Evolutionary conservation across 2,329 filamentous ascomycete genomes (phyloP), one percentile per base, ranked within the genome.

Genomic region (Fusarium sp.): DNA sequence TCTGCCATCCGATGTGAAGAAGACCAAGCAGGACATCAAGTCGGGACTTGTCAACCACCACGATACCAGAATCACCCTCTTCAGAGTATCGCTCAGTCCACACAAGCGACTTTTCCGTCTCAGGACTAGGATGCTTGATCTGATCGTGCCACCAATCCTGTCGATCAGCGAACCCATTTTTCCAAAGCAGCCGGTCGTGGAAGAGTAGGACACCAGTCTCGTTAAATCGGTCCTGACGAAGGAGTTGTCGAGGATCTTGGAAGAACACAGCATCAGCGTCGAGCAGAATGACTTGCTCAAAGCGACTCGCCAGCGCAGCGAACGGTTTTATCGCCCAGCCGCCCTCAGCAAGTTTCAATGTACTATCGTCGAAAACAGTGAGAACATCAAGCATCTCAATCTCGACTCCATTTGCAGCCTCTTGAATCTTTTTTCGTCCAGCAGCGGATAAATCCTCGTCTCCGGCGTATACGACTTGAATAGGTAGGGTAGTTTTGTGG

Each of bases 1-100:
- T 84, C 66, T 84, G 82, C 83, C 82, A 84, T n/a, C 76, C 79
- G 0, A 76, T 71, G 46, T 83, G 82, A 10, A 84, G 67, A 3
- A 84, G 69, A 0, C 76, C 82, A 13, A 80, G 74, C 15, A 84
- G 41, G 5, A 83, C 74, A 2, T 77, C 72, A 0, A 78, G 60
- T 1, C 80, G 75, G 0, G 75, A 67, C 68, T 84, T 84, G 62
- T 84, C 76, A 0, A 83, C 63, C 2, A 82, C 78, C 3, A 84
- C 80, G 6, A 82, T 70, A 2, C 82, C 81, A 0, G 80, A 82
- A 57, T 84, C 82, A 0, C 73, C 77, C 55, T 84, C 82, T 56
- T 84, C 81, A 20, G 80, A 76, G 16, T 80, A 82, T 6, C 76
- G 72, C 10, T 83, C 75, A 0, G 76, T 81, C 77, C 80, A 82